phyloP scores from a whole-genome alignment of 768 basidiomycete species.

The Xerocomus potaroensis region DNA sequence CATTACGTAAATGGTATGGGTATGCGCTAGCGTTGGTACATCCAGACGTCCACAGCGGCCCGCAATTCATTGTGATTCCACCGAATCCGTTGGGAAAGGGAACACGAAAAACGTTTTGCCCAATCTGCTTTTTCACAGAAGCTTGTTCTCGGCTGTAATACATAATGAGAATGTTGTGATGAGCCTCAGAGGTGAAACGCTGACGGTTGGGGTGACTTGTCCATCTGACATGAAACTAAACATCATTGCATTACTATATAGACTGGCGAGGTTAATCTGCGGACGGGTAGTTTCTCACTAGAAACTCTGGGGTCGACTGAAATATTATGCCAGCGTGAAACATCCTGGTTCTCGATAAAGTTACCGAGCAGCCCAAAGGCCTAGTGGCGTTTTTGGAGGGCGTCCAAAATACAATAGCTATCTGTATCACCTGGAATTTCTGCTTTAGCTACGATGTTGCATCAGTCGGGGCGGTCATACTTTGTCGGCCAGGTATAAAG shows the following conservation, averaged over 20 bases:
- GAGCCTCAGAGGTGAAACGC: neutral
- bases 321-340: conserved; percentile 62
- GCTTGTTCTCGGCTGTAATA: conserved; percentile 68
- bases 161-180: conserved; percentile 48
- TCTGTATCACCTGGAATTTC: conserved; percentile 42
- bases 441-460: conserved; percentile 50
- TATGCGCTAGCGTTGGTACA: neutral
- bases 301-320: conserved; percentile 52
- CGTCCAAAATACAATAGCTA: neutral
- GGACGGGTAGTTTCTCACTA: neutral
- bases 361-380: conserved; percentile 50
- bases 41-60: neutral
- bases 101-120: neutral
- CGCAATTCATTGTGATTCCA: neutral
- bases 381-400: neutral
- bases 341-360: conserved; percentile 77
- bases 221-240: conserved; percentile 70
- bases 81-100: neutral
- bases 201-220: conserved; percentile 14
- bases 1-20: too few relatives aligned
- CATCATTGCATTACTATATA: neutral
- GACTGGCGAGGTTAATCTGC: neutral
- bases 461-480: conserved; percentile 53
- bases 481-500: conserved; percentile 62
- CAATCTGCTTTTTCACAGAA: conserved; percentile 57